Conservation (phyloP, 2,329 filamentous ascomycete genomes). For the Canariomyces notabilis region DNA sequence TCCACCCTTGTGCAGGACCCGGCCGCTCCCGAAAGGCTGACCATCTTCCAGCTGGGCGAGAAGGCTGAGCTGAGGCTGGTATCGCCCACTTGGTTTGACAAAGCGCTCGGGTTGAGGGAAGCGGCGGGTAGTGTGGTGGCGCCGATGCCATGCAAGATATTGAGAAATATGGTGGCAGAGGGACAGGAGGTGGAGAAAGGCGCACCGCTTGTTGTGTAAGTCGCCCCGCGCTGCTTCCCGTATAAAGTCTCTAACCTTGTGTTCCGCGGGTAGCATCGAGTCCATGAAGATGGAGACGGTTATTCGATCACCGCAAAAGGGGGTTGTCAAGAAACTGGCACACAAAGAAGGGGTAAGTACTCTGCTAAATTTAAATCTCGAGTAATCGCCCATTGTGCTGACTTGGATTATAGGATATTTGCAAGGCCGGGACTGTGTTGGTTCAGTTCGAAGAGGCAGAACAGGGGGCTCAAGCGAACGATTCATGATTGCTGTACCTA, state of each 20-base stretch:
- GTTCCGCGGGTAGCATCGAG: constrained; percentile 63
- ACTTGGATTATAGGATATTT: constrained; percentile 56
- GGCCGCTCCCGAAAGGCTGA: constrained; percentile 53
- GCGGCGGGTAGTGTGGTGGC: constrained; percentile 76
- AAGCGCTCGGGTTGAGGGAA: constrained; percentile 79
- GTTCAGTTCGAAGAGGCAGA: constrained; percentile 63
- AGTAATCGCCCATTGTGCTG: constrained; percentile 1
- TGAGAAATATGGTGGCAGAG: constrained; percentile 80
- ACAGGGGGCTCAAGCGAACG: neutral
- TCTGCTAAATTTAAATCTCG: neutral
- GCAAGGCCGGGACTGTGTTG: constrained; percentile 69
- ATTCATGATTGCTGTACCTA: too few relatives aligned
- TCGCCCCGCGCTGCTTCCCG: constrained; percentile 15
- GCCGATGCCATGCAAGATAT: constrained; percentile 96
- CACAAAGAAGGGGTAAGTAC: constrained; percentile 67
- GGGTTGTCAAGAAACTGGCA: constrained; percentile 65
- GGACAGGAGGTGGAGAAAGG: constrained; percentile 82
- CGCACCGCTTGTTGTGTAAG: constrained; percentile 76
- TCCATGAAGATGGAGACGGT: constrained; percentile 91
- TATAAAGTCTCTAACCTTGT: neutral
- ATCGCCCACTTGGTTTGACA: constrained; percentile 74
- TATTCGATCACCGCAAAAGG: constrained; percentile 70
- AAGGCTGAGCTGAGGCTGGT: constrained; percentile 56
- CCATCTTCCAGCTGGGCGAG: constrained; percentile 68
- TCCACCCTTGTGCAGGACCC: constrained; percentile 66